These are phyloP conservation scores for Botrytis sinoallii DNA, from an alignment of 2,329 filamentous ascomycete genomes.

Conservation along the genomic window DNA sequence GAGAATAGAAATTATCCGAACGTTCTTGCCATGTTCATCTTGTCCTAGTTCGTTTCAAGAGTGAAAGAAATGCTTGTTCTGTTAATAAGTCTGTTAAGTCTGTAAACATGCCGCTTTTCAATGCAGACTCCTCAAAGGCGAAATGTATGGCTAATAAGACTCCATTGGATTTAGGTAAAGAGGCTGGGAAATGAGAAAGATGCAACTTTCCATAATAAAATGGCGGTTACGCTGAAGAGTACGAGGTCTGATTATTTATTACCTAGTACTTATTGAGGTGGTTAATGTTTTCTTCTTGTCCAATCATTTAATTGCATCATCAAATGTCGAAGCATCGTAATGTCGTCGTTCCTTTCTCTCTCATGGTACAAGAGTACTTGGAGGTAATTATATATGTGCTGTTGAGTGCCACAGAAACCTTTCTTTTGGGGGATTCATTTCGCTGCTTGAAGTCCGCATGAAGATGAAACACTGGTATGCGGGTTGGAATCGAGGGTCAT, in stretches of 20 bases:
- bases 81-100: background rate
- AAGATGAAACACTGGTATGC: background rate
- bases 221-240: background rate
- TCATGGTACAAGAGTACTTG: background rate
- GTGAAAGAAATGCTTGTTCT: background rate
- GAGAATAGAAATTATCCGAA: background rate
- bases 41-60: background rate
- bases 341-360: background rate
- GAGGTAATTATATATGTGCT: background rate
- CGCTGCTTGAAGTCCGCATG: background rate
- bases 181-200: constrained; percentile 6
- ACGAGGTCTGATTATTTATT: background rate
- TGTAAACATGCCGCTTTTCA: background rate
- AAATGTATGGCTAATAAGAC: background rate
- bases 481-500: background rate
- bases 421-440: background rate
- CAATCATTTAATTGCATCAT: background rate
- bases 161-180: background rate
- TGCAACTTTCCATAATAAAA: constrained; percentile 1
- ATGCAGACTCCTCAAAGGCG: background rate
- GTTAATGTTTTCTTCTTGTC: background rate
- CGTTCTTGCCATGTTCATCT: background rate
- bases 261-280: background rate
- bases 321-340: background rate
- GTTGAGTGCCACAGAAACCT: background rate